Base-by-base conservation (phyloP, 2,329 filamentous ascomycete species). In the Cyanodermella asteris region DNA sequence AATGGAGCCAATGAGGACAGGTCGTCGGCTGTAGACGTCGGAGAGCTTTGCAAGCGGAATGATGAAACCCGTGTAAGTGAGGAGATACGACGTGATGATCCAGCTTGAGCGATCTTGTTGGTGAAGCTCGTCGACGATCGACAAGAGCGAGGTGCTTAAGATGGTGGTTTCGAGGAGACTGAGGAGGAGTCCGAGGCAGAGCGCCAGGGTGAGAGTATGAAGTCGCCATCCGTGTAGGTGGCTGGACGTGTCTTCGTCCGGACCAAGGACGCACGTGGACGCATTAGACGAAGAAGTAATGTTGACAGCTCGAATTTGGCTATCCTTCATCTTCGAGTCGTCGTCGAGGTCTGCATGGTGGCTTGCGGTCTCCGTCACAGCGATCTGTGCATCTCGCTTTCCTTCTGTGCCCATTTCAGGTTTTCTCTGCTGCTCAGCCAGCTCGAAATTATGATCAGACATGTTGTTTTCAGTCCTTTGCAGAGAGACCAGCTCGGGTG, bases 91-190 rank as follows among this genome's bases (percentile, higher is more conserved):
- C 0, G 53, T 56, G 8, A 61, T 49, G 4, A 63, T 43, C 57
- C 57, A 59, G 18, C 40, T 42, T n/a, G 39, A 36, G 18, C 43
- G 33, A 6, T 42, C 34, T 19, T 51, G 52, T 5, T 44, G 45
- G 7, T 39, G 28, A 4, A 58, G 40, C 4, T 43, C 37, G 21
- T 49, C 44, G 3, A 43, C 47, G 18, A 59, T 59, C 13, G 52
- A 49, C 1, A 59, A 49, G 1, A 61, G 39, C 6, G 56, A 50
- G 0, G 57, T 61, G 38, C 51, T 55, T n/a, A 62, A 53, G 14
- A 60, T 60, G 4, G 55, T 58, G 6, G 49, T 55, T 30, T 61
- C 58, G 4, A 58, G 39, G 1, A 48, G 50, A 1, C 55, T 51
- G 3, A 62, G 42, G 19, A 60, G 47, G 4, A 56, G 39, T 18